Evolutionary conservation across 78 protist species (phyloP), one percentile per base, ranked within the genome.

Genomic region (Polysphondylium violaceum): DNA sequence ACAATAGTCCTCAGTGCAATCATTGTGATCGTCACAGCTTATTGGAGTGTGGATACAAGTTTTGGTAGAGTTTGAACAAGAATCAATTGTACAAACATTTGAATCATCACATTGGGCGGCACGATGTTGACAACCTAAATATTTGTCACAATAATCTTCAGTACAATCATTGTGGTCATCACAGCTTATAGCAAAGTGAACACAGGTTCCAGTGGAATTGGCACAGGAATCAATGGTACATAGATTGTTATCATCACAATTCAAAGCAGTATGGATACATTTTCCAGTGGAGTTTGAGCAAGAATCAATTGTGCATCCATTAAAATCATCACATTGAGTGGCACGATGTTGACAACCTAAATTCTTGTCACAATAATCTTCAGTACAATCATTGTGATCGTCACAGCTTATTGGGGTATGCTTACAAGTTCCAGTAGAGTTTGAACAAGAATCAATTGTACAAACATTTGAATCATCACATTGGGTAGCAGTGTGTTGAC

Each of bases 131-230:
- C 65, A 58, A 8, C 76, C 74, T 23, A 35, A 41, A 12, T 50
- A 56, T 33, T 59, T 17, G 12, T 25, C 83, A 40, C 83, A 74
- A 23, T n/a, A 23, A 60, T 74, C 64, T 17, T 43, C 38, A 3
- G 65, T 86, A 60, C 92, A 86, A 17, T 21, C 16, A 17, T 86
- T 72, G 0, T 58, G 71, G 51, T 87, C 86, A 31, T 87, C 86
- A n/a, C 86, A 72, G 23, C 16, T 19, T 14, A 61, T 0, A 14
- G 33, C 53, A 9, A 51, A 27, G 27, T 38, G 38, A 4, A 27
- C 29, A 41, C 51, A 51, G 51, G 51, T 40, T 27, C 38, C 33
- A n/a, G n/a, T n/a, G n/a, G n/a, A n/a, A n/a, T n/a, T n/a, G n/a
- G n/a, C 87, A 33, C 87, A 77, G 33, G 23, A 19, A 25, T 77